phyloP scores from a whole-genome alignment of 805 yeast genomes.

The Kregervanrija delftensis region DNA sequence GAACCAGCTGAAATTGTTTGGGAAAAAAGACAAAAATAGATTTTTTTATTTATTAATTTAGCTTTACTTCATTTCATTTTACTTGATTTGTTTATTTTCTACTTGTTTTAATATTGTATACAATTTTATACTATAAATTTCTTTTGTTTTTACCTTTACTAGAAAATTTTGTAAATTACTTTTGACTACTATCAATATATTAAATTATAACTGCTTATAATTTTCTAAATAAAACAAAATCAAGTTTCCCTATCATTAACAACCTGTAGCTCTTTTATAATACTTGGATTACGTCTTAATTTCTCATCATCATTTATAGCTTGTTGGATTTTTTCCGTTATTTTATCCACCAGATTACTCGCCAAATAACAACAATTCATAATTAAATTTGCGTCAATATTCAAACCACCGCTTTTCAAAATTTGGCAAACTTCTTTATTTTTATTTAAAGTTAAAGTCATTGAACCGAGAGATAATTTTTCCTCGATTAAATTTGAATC shows the following conservation, averaged over 20 bases:
- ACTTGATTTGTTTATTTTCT: not conserved
- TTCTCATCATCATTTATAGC: conserved; percentile 48
- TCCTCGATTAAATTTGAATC: conserved; percentile 83
- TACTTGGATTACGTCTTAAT: conserved; percentile 14
- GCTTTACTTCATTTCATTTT: not conserved
- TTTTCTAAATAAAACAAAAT: not conserved
- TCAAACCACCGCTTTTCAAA: conserved; percentile 83
- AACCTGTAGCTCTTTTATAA: conserved; percentile 24
- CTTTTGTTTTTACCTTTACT: not conserved
- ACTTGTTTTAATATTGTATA: not conserved
- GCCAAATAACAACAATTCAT: conserved; percentile 68
- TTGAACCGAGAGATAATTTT: conserved; percentile 61
- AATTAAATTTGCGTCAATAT: conserved; percentile 64
- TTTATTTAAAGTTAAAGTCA: conserved; percentile 82
- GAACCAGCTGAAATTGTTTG: conserved; percentile 67
- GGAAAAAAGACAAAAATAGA: conserved; percentile 49
- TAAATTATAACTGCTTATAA: not conserved
- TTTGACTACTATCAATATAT: not conserved
- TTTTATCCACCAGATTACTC: conserved; percentile 47
- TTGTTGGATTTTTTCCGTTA: conserved; percentile 58
- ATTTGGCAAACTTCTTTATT: conserved; percentile 89
- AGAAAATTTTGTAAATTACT: not conserved
- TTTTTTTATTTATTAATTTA: not conserved
- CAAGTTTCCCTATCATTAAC: conserved; percentile 22
- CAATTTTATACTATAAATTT: not conserved